These are phyloP conservation scores for Citrus medica DNA, from an alignment of 345 rosid species.

Conservation along the genomic window DNA sequence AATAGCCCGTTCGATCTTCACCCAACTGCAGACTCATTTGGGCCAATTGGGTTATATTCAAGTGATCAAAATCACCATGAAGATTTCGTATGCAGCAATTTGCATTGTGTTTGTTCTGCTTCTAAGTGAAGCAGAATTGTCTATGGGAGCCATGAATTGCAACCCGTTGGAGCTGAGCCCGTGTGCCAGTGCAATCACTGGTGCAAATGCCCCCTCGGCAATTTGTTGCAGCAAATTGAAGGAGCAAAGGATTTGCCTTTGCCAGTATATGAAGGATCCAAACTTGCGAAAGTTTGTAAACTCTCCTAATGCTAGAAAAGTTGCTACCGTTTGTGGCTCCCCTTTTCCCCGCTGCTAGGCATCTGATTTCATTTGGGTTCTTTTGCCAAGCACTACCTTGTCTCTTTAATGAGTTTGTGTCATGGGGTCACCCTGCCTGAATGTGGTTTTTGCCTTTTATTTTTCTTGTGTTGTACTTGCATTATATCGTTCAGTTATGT, in stretches of 20 bases:
- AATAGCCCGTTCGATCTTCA: not conserved
- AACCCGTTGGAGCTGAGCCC: constrained; percentile 15
- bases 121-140: not conserved
- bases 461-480: not conserved
- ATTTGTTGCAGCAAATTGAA: constrained; percentile 23
- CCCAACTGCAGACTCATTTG: not conserved
- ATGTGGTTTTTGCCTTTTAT: not conserved
- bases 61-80: not conserved
- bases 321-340: constrained; percentile 19
- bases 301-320: constrained; percentile 28
- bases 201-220: not conserved
- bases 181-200: constrained; percentile 12
- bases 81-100: not conserved
- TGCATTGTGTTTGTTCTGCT: constrained; percentile 6
- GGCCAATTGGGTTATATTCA: not conserved
- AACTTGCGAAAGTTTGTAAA: constrained; percentile 1
- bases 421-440: not conserved
- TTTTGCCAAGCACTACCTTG: too few species aligned
- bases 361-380: not conserved
- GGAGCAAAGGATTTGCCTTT: constrained; percentile 28
- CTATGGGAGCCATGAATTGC: constrained; percentile 10
- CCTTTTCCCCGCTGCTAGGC: constrained; percentile 21
- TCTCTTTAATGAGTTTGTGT: not conserved
- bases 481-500: not conserved
- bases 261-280: constrained; percentile 27